A percentile compares a stretch with the other conserved stretches of the same genome.
Conservation (phyloP, 2,329 filamentous ascomycete species). For the Alternaria sp. region DNA sequence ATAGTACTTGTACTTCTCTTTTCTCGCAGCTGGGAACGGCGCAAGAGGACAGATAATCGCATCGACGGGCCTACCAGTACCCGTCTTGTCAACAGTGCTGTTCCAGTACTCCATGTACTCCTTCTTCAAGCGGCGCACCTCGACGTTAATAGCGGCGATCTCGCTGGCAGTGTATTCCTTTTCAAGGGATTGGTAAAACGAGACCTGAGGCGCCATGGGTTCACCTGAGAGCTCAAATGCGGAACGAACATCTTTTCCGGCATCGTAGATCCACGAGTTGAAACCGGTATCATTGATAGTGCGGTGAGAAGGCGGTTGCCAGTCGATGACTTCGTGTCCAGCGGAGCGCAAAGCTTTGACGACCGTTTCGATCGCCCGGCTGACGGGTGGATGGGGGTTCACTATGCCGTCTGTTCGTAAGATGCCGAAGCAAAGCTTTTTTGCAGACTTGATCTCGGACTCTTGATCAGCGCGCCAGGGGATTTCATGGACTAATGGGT, state of each 20-base stretch:
- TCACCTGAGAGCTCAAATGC: conserved; percentile 49
- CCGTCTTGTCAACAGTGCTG: conserved; percentile 33
- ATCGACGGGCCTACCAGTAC: conserved; percentile 48
- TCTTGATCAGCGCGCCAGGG: conserved; percentile 66
- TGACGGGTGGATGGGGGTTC: conserved; percentile 48
- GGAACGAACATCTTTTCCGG: conserved; percentile 38
- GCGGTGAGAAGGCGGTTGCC: conserved; percentile 39
- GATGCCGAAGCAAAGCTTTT: conserved; percentile 44
- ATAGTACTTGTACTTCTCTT: conserved; percentile 44
- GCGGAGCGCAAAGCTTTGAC: conserved; percentile 31
- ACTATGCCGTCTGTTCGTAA: conserved; percentile 47
- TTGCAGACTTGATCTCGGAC: conserved; percentile 26
- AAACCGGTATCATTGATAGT: conserved; percentile 29
- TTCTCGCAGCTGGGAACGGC: conserved; percentile 48
- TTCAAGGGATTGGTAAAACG: conserved; percentile 20
- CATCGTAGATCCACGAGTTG: conserved; percentile 46
- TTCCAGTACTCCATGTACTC: conserved; percentile 53
- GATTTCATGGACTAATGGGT: conserved; percentile 71
- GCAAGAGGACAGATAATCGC: conserved; percentile 50
- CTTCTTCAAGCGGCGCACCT: conserved; percentile 41
- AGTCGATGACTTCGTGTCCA: conserved; percentile 44
- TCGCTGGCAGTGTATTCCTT: conserved; percentile 37
- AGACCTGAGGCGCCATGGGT: conserved; percentile 39
- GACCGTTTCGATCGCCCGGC: conserved; percentile 43
- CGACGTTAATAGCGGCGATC: conserved; percentile 47